phyloP scores from a whole-genome alignment of 768 basidiomycete genomes.

The Suillus variegatus region DNA sequence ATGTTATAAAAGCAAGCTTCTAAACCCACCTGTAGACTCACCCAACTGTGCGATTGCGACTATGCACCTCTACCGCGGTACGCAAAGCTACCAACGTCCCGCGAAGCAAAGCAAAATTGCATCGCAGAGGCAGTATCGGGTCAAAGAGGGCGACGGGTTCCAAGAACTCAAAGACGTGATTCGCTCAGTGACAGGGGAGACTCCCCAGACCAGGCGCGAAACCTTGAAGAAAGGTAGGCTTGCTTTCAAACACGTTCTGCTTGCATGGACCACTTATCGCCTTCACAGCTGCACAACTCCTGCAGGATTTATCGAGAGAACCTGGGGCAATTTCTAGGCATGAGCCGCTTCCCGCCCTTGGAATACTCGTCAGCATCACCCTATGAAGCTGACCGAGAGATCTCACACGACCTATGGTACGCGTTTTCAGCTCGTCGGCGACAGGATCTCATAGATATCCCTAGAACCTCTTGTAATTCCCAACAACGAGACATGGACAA shows the following conservation, averaged over 20 bases:
- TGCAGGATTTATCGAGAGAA: conserved; percentile 3
- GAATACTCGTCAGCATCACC: neutral
- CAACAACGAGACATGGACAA: conserved; percentile 5
- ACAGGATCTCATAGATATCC: neutral
- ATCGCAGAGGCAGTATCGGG: conserved; percentile 31
- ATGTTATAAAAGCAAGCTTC: neutral
- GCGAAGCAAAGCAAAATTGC: conserved; percentile 9
- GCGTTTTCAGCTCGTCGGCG: too few relatives aligned
- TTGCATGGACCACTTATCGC: neutral
- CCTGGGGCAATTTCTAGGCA: neutral
- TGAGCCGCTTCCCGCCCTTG: conserved; percentile 1
- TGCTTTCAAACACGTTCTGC: too few relatives aligned
- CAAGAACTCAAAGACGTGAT: conserved; percentile 29
- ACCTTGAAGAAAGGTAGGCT: conserved; percentile 24
- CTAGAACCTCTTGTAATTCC: neutral
- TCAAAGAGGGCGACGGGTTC: conserved; percentile 32
- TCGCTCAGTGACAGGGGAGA: conserved; percentile 26
- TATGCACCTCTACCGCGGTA: neutral
- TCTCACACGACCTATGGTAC: neutral
- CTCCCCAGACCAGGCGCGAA: conserved; percentile 29
- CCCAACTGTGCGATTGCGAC: too few relatives aligned
- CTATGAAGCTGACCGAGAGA: neutral
- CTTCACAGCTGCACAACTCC: conserved; percentile 5
- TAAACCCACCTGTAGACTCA: neutral
- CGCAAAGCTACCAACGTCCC: neutral